Conservation (phyloP, 345 rosid genomes). For the Populus simonii region DNA sequence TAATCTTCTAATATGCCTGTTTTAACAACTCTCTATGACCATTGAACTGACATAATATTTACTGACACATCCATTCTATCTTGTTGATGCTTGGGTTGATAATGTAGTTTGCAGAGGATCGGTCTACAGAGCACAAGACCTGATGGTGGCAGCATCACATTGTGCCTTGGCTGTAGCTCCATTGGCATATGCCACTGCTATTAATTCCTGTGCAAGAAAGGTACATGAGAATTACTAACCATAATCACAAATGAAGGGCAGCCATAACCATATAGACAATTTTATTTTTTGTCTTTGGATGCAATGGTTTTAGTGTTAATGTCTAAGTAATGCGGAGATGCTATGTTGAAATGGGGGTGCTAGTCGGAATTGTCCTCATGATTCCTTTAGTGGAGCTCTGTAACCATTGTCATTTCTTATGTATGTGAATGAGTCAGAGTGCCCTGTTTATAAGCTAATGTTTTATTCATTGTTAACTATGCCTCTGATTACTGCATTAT, state of each 20-base stretch:
- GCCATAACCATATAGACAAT: not conserved
- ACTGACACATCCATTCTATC: not conserved
- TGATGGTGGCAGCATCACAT: constrained; percentile 97
- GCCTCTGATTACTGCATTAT: not conserved
- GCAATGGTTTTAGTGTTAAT: not conserved
- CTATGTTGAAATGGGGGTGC: not conserved
- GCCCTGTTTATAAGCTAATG: not conserved
- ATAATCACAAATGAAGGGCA: not conserved
- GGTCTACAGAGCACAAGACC: constrained; percentile 84
- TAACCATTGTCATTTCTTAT: not conserved
- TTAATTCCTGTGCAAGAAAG: constrained; percentile 94
- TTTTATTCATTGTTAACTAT: not conserved
- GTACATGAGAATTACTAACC: constrained; percentile 34
- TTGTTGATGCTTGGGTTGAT: constrained; percentile 18
- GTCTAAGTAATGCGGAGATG: not conserved
- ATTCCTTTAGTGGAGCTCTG: not conserved
- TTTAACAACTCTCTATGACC: too few relatives aligned
- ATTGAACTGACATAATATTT: not conserved
- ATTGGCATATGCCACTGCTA: constrained; percentile 93
- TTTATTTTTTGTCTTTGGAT: not conserved
- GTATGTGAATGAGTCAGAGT: not conserved
- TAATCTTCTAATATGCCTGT: too few relatives aligned
- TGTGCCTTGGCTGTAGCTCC: constrained; percentile 99
- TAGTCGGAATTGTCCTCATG: not conserved
- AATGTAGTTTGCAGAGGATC: constrained; percentile 87